Conservation (phyloP, 164 flowering plant species). For the Aristolochia fimbriata region DNA sequence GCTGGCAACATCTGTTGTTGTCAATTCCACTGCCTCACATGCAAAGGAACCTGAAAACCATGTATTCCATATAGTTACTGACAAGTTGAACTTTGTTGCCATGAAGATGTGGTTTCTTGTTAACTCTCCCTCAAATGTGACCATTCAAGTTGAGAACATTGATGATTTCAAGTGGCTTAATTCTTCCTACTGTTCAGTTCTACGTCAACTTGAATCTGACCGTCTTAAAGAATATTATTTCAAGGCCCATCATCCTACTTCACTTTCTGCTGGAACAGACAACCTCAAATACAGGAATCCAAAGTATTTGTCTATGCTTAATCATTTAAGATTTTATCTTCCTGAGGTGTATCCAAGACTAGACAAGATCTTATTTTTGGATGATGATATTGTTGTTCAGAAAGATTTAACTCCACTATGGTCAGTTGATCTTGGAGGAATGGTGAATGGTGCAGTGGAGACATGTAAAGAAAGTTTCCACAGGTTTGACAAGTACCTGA, state of each 20-base stretch:
- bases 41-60: slow-evolving; percentile 85
- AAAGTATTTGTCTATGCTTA: slow-evolving; percentile 91
- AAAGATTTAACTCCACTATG: slow-evolving; percentile 88
- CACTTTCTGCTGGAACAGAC: slow-evolving; percentile 60
- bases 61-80: slow-evolving; percentile 91
- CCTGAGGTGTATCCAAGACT: slow-evolving; percentile 95
- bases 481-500: slow-evolving; percentile 89
- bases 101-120: slow-evolving; percentile 95
- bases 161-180: slow-evolving; percentile 95
- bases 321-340: slow-evolving; percentile 92
- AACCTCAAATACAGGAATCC: slow-evolving; percentile 95
- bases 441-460: slow-evolving; percentile 97
- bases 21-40: slow-evolving; percentile 71
- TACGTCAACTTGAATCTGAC: slow-evolving; percentile 89
- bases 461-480: slow-evolving; percentile 98
- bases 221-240: slow-evolving; percentile 75
- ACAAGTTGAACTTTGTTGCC: slow-evolving; percentile 72
- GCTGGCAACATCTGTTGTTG: slow-evolving; percentile 91
- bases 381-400: slow-evolving; percentile 97
- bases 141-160: slow-evolving; percentile 68
- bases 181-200: slow-evolving; percentile 87
- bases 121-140: slow-evolving; percentile 51
- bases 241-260: slow-evolving; percentile 69
- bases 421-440: slow-evolving; percentile 74
- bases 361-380: slow-evolving; percentile 82